Percentiles rank a stretch among this genome's conserved stretches.
Evolutionary conservation across 2,329 filamentous ascomycete genomes (phyloP).

Genomic region (Stagonosporopsis chrysanthemi): DNA sequence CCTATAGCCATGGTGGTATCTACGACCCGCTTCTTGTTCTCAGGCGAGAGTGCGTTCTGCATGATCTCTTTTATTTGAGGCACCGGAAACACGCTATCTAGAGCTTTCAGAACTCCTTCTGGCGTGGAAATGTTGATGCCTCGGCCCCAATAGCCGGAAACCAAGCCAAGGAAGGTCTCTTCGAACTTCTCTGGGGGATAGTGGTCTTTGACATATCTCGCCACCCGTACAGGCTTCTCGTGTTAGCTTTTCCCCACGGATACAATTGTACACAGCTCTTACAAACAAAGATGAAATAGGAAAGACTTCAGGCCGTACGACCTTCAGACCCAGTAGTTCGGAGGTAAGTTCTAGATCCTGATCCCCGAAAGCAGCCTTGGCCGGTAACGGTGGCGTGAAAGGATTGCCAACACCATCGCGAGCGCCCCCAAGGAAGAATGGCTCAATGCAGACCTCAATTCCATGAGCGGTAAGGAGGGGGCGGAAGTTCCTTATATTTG

Average conservation of each 20-base stretch:
- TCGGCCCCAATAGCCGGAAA: constrained; percentile 15
- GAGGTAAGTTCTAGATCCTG: constrained; percentile 1
- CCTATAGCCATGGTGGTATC: constrained; percentile 16
- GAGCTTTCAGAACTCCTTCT: not conserved
- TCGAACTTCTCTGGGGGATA: constrained; percentile 19
- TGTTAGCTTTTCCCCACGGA: not conserved
- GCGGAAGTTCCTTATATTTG: constrained; percentile 11
- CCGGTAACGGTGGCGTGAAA: not conserved
- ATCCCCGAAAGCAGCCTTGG: constrained; percentile 9
- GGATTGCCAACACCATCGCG: constrained; percentile 17
- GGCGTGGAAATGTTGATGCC: constrained; percentile 18
- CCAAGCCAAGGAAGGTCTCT: constrained; percentile 13
- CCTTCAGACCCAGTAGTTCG: constrained; percentile 1
- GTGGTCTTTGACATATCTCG: constrained; percentile 19
- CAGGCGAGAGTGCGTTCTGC: constrained; percentile 14
- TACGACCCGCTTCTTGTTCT: constrained; percentile 21
- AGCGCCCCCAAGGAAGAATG: constrained; percentile 20
- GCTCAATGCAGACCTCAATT: constrained; percentile 12
- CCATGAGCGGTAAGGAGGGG: constrained; percentile 14
- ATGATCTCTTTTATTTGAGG: constrained; percentile 18
- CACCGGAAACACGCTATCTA: not conserved
- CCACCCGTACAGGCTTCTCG: constrained; percentile 13
- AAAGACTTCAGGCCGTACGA: constrained; percentile 3
- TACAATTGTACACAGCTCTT: not conserved
- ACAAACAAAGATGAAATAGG: constrained; percentile 6